A percentile compares a stretch with the other conserved stretches of the same genome.
These are phyloP conservation scores for Tricholoma sp. DNA, from an alignment of 768 basidiomycete genomes.

Conservation along the genomic window DNA sequence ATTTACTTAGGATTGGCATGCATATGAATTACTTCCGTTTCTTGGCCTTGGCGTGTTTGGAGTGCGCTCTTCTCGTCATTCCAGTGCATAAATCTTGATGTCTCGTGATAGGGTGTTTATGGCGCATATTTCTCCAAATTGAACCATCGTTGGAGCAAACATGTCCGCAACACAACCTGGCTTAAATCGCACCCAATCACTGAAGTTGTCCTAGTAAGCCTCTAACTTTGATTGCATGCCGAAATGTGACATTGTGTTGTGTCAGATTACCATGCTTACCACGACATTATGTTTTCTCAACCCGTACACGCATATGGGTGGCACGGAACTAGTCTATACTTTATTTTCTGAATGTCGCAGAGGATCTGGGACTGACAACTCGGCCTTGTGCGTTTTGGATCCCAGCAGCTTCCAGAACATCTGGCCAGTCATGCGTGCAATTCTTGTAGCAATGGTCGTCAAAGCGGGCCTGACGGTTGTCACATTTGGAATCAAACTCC, in stretches of 20 bases:
- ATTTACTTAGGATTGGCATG: slow-evolving; percentile 77
- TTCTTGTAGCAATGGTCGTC: slow-evolving; percentile 74
- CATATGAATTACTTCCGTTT: slow-evolving; percentile 83
- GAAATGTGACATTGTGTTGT: slow-evolving; percentile 3
- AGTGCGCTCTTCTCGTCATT: slow-evolving; percentile 30
- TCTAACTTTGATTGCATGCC: background rate
- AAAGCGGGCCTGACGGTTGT: slow-evolving; percentile 79
- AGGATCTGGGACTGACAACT: slow-evolving; percentile 48
- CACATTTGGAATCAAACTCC: slow-evolving; percentile 90
- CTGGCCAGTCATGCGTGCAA: slow-evolving; percentile 56
- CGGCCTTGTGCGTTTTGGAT: slow-evolving; percentile 67
- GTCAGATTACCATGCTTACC: slow-evolving; percentile 76
- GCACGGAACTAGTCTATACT: slow-evolving; percentile 91
- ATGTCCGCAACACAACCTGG: slow-evolving; percentile 81
- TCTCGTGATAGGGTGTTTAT: slow-evolving; percentile 67
- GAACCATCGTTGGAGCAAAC: slow-evolving; percentile 83
- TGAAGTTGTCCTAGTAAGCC: slow-evolving; percentile 76
- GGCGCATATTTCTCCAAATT: slow-evolving; percentile 91
- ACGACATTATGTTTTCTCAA: slow-evolving; percentile 79
- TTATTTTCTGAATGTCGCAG: slow-evolving; percentile 83
- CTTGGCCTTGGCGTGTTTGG: slow-evolving; percentile 86
- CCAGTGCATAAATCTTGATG: slow-evolving; percentile 4
- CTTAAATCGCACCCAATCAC: slow-evolving; percentile 70
- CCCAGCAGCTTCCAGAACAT: slow-evolving; percentile 50
- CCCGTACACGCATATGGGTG: slow-evolving; percentile 88